phyloP scores from a whole-genome alignment of 352 stramenopile species.

The Globisporangium recalcitrans region DNA sequence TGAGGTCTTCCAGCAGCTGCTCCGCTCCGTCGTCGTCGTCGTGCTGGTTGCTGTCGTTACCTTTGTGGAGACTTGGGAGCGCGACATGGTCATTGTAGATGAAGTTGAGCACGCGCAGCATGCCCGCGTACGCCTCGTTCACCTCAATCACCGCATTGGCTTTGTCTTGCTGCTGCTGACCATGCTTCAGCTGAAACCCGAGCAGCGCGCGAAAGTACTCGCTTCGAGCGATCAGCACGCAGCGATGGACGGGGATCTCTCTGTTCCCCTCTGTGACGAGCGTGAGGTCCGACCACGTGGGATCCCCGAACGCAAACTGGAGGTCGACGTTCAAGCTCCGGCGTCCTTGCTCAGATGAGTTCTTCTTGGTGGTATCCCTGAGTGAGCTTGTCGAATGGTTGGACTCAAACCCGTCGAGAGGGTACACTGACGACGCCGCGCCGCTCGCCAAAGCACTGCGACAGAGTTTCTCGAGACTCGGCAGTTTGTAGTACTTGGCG shows the following conservation, averaged over 20 bases:
- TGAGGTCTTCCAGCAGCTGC: conserved; percentile 63
- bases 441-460: conserved; percentile 20
- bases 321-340: conserved; percentile 39
- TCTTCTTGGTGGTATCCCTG: neutral
- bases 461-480: conserved; percentile 37
- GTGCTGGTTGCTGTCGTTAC: neutral
- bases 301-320: conserved; percentile 40
- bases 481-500: conserved; percentile 37
- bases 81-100: conserved; percentile 61
- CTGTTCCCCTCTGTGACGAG: conserved; percentile 37
- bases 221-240: conserved; percentile 56
- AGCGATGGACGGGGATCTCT: conserved; percentile 48
- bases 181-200: conserved; percentile 24
- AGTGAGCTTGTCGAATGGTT: no score
- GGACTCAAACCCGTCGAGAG: conserved; percentile 8
- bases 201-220: conserved; percentile 65
- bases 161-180: neutral
- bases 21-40: conserved; percentile 19
- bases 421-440: conserved; percentile 4
- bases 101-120: conserved; percentile 60
- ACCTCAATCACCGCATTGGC: conserved; percentile 28
- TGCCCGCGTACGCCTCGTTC: conserved; percentile 44
- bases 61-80: conserved; percentile 7
- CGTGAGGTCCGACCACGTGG: conserved; percentile 42
- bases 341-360: conserved; percentile 4